These are phyloP conservation scores for Aspergillus pseudoglaucus DNA, from an alignment of 2,329 filamentous ascomycete species.

Conservation along the genomic window DNA sequence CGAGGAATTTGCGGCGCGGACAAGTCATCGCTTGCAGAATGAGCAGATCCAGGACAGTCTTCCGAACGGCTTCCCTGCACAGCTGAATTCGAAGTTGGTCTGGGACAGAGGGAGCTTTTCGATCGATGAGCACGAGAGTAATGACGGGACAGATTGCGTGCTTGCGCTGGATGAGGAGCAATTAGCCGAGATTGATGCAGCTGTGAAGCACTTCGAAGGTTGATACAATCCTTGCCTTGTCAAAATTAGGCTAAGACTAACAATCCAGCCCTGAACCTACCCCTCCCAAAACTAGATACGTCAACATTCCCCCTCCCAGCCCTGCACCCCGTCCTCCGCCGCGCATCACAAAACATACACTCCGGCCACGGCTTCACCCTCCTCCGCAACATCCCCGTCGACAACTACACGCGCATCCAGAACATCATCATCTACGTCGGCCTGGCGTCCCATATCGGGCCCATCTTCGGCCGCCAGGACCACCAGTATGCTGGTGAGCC, in stretches of 20 bases:
- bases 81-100: background rate
- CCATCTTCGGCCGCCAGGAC: constrained; percentile 21
- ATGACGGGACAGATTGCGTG: background rate
- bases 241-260: background rate
- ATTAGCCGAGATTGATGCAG: background rate
- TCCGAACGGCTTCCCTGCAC: background rate
- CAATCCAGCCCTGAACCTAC: constrained; percentile 16
- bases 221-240: background rate
- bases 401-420: constrained; percentile 28
- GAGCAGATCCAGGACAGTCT: background rate
- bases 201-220: background rate
- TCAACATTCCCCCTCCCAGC: constrained; percentile 39
- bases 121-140: background rate
- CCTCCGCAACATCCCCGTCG: constrained; percentile 35
- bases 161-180: background rate
- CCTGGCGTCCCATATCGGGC: constrained; percentile 37
- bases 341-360: constrained; percentile 32
- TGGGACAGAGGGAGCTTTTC: background rate
- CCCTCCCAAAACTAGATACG: constrained; percentile 34
- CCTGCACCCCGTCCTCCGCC: constrained; percentile 24
- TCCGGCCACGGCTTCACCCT: constrained; percentile 40
- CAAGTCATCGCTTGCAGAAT: background rate
- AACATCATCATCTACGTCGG: constrained; percentile 38
- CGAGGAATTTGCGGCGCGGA: background rate
- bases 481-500: background rate